Evolutionary conservation across 2,329 filamentous ascomycete genomes (phyloP), one percentile per base, ranked within the genome.

Genomic region (Daldinia sp.): DNA sequence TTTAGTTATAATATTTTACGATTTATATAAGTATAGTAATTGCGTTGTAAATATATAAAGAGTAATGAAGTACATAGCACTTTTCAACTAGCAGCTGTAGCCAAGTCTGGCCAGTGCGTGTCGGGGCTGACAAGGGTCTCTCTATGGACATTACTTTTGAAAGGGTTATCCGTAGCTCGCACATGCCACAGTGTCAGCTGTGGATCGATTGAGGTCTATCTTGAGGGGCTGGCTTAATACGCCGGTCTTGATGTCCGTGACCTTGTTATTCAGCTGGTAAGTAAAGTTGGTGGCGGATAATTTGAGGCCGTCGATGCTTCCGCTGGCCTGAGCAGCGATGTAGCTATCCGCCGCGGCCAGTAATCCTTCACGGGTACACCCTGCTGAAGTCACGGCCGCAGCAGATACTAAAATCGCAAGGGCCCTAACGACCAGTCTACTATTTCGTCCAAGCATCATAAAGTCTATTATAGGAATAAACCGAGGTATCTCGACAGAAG

Each of bases 251-350:
- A 77, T 70, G 53, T 76, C 72, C 1, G 67, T 59, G 6, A 59
- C 70, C 44, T 73, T 68, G 69, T 77, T 78, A 65, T 78, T 78
- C 63, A 74, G 58, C 54, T 71, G 71, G 59, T 77, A 78, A 4
- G 74, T 75, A 54, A 77, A 77, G 68, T 75, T 75, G n/a, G 63
- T 58, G 39, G 70, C 65, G 13, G 74, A 72, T 3, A 77, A 65
- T 41, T 59, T 60, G 35, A 78, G 67, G 13, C 68, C 68, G 7
- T 61, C 64, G 9, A 73, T 67, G 26, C 44, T 73, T 2, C 75
- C 76, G 56, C 65, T 74, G 3, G 65, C 58, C 41, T 77, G 76
- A 28, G 74, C 76, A 0, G 63, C 72, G 20, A 78, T 65, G 62
- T 77, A 78, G 63, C 72, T 75, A 15, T 72, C 65, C 4, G 75